Base-by-base conservation (phyloP, 768 basidiomycete species). In the Infundibulicybe gibba region DNA sequence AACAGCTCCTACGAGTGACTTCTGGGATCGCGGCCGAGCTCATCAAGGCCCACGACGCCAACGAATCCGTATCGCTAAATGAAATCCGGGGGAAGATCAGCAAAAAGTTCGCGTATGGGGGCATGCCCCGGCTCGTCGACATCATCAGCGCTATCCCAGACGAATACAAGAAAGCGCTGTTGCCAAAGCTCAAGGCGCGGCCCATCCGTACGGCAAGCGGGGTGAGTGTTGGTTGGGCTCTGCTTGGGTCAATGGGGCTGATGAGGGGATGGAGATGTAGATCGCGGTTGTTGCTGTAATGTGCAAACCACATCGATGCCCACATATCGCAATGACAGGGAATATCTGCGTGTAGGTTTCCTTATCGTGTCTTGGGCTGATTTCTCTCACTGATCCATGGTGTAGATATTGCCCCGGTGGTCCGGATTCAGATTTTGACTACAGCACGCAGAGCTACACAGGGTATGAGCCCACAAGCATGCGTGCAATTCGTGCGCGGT, bases 241-340 rank as follows among this genome's bases (percentile, higher is more conserved):
- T 6, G 33, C 33, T 35, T 34, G 40, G 25, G 25, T 19, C 15
- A 14, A 15, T 46, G 25, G 16, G n/a, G 41, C 40, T 46, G 43
- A 41, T 45, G 39, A 20, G 19, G n/a, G 25, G 3, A 47, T 30
- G 38, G 32, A 30, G 11, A 47, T 39, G 3, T 49, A 95, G 93
- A 94, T 98, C 49, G 97, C 95, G 13, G 95, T 98, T 17, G 97
- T 99, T 12, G 97, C 97, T 8, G 95, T 99, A n/a, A 99, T 99
- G 97, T 95, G 94, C 73, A 99, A 98, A 61, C 97, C 97, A 1
- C 97, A 99, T 74, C 81, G 97, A 45, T 99, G 97, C 74, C 97
- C 97, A 3, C 97, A 99, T 69, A 98, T 99, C 47, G 97, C 97
- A 6, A 97, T 99, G 92, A 99, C 97, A 0, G 97, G 97, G 21